Evolutionary conservation across 306 rosid genomes (phyloP).

Genomic region (Carpinus viminea): DNA sequence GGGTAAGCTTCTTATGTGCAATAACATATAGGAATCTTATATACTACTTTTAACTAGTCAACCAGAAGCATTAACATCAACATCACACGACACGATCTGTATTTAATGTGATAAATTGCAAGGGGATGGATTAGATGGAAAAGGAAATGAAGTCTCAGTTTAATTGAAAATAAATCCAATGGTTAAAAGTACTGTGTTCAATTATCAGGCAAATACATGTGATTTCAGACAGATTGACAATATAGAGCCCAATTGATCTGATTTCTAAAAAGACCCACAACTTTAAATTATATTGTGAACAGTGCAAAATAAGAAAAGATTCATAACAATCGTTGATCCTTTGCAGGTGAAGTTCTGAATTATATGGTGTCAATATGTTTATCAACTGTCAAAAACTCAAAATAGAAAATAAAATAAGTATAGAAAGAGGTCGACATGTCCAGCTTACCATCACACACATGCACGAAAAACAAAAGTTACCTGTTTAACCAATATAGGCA

Average conservation of each 20-base stretch:
- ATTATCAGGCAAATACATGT: neutral
- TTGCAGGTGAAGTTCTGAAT: neutral
- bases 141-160: neutral
- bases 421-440: neutral
- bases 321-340: neutral
- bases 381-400: neutral
- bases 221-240: neutral
- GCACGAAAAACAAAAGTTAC: neutral
- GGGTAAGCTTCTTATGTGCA: neutral
- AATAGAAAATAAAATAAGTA: neutral
- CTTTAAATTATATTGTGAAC: neutral
- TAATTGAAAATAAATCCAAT: neutral
- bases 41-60: neutral
- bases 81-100: neutral
- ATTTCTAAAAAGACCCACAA: neutral
- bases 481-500: constrained; percentile 8
- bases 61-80: neutral
- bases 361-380: neutral
- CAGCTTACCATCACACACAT: neutral
- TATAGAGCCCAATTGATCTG: neutral
- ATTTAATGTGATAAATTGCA: neutral
- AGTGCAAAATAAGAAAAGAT: neutral
- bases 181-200: constrained; percentile 1
- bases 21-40: neutral
- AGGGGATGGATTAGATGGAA: neutral